Conservation (phyloP, 1,139 yeast species). For the Taphrina flavorubra region DNA sequence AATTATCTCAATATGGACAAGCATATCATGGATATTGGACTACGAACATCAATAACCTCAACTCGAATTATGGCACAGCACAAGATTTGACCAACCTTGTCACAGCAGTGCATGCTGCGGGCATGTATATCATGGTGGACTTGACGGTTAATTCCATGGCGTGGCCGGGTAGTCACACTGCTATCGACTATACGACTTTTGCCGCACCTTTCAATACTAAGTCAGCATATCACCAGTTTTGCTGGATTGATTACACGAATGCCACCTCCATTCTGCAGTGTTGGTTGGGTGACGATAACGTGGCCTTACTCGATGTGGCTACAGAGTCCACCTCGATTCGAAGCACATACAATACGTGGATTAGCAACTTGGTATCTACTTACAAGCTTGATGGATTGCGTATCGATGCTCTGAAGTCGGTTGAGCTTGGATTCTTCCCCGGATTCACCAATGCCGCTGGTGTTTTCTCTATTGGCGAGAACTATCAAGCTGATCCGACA, state of each 20-base stretch:
- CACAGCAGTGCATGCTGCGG: constrained; percentile 42
- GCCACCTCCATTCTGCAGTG: constrained; percentile 43
- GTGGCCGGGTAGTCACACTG: constrained; percentile 25
- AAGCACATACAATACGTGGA: constrained; percentile 31
- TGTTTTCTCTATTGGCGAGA: constrained; percentile 43
- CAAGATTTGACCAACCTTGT: constrained; percentile 40
- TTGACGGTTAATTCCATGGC: constrained; percentile 43
- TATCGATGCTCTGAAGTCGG: constrained; percentile 43
- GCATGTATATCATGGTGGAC: constrained; percentile 44
- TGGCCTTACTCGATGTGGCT: constrained; percentile 42
- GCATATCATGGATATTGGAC: constrained; percentile 45
- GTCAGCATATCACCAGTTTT: constrained; percentile 40
- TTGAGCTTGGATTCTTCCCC: constrained; percentile 38
- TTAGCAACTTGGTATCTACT: constrained; percentile 29
- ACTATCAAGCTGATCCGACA: constrained; percentile 41
- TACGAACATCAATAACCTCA: constrained; percentile 38
- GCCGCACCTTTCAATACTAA: constrained; percentile 40
- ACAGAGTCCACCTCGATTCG: constrained; percentile 30
- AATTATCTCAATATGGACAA: constrained; percentile 37
- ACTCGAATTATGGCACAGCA: constrained; percentile 42
- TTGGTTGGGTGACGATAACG: constrained; percentile 42
- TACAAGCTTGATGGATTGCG: constrained; percentile 44
- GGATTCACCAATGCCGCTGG: constrained; percentile 41
- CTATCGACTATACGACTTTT: constrained; percentile 35
- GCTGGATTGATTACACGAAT: constrained; percentile 42